These are phyloP conservation scores for Plenodomus tracheiphilus DNA, from an alignment of 2,329 filamentous ascomycete genomes.

Conservation along the genomic window DNA sequence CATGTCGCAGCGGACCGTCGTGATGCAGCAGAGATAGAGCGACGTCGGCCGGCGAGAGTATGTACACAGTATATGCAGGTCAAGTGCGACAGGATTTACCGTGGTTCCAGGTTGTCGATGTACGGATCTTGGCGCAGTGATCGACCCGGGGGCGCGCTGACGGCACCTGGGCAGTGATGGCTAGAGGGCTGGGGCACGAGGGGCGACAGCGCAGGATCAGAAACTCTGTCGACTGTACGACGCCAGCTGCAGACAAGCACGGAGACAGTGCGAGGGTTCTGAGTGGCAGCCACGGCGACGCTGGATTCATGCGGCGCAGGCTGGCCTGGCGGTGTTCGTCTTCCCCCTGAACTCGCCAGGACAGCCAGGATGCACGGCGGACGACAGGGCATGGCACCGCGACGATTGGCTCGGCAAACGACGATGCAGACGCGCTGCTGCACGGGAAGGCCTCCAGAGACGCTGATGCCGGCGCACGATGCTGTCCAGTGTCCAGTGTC, in stretches of 20 bases:
- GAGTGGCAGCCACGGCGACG: background rate
- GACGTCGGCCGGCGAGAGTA: conserved; percentile 1
- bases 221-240: background rate
- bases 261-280: background rate
- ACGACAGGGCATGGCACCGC: background rate
- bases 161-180: conserved; percentile 2
- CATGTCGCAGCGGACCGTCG: conserved; percentile 12
- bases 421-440: background rate
- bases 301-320: background rate
- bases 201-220: conserved; percentile 3
- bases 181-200: background rate
- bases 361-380: background rate
- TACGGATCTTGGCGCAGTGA: conserved; percentile 6
- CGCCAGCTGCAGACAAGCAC: background rate
- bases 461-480: background rate
- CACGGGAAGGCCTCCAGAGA: background rate
- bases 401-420: background rate
- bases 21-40: background rate
- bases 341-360: background rate
- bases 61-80: conserved; percentile 2
- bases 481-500: no score
- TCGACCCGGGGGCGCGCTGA: background rate
- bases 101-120: background rate
- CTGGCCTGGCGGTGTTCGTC: background rate
- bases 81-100: conserved; percentile 4